Conservation (phyloP, 129 eudicot species). For the Apium graveolens region DNA sequence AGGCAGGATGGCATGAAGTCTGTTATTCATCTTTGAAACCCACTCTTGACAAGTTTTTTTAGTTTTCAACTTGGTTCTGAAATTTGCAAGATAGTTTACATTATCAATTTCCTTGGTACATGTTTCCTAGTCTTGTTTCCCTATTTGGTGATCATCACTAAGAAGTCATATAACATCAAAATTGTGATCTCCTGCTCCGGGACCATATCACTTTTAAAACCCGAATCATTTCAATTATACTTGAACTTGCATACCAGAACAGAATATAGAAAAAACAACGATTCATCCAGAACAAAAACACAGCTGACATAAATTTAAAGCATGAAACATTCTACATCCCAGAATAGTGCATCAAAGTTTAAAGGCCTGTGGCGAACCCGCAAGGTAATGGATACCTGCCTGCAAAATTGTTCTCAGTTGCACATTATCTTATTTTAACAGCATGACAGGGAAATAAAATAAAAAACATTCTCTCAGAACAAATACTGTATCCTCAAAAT, state of each 20-base stretch:
- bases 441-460: background rate
- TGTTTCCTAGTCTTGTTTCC: background rate
- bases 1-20: constrained; percentile 75
- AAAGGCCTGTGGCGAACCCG: background rate
- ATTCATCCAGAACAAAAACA: background rate
- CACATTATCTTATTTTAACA: background rate
- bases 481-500: background rate
- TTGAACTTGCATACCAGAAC: background rate
- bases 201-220: background rate
- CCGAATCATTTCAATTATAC: background rate
- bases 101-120: background rate
- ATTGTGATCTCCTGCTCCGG: background rate
- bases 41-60: constrained; percentile 24
- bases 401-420: background rate
- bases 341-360: background rate
- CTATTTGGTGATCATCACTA: background rate
- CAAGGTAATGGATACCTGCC: background rate
- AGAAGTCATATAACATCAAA: background rate
- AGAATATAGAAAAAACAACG: background rate
- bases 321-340: constrained; percentile 1
- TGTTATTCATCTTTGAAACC: constrained; percentile 29
- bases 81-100: background rate
- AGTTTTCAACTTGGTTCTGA: background rate
- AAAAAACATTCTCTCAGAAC: background rate
- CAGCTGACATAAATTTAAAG: background rate